These are phyloP conservation scores for Leccinellum rugosiceps DNA, from an alignment of 768 basidiomycete genomes.

Conservation along the genomic window DNA sequence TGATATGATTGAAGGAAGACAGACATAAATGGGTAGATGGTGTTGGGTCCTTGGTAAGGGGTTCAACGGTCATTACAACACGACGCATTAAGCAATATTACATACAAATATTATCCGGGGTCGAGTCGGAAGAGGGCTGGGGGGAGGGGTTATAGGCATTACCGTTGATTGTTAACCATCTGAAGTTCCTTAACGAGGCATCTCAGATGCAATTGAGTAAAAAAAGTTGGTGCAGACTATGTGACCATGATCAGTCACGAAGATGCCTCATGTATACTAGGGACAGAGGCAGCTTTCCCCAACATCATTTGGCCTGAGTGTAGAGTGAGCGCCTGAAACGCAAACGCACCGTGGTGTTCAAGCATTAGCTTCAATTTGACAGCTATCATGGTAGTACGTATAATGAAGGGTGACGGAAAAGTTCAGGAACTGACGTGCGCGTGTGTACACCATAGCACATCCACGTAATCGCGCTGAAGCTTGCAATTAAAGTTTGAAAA, in stretches of 20 bases:
- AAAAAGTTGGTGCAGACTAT: conserved; percentile 52
- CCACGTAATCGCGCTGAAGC: conserved; percentile 35
- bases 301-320: conserved; percentile 9
- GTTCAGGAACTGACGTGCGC: conserved; percentile 16
- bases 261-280: neutral
- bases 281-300: neutral
- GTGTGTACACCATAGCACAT: conserved; percentile 16
- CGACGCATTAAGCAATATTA: conserved; percentile 8
- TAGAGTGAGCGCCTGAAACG: conserved; percentile 20
- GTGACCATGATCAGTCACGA: conserved; percentile 33
- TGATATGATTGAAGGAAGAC: conserved; percentile 60
- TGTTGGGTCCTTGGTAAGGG: conserved; percentile 13
- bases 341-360: conserved; percentile 11
- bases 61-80: conserved; percentile 4
- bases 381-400: neutral
- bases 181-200: conserved; percentile 37
- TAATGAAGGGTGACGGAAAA: conserved; percentile 1
- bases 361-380: conserved; percentile 7
- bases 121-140: neutral
- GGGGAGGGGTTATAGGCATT: neutral
- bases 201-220: conserved; percentile 24
- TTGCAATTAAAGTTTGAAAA: conserved; percentile 30
- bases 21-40: conserved; percentile 39
- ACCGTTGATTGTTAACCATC: conserved; percentile 49
- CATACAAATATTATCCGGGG: neutral